Conservation (phyloP, 495 filamentous ascomycete species). For the Pyrenopolyporus hunteri region DNA sequence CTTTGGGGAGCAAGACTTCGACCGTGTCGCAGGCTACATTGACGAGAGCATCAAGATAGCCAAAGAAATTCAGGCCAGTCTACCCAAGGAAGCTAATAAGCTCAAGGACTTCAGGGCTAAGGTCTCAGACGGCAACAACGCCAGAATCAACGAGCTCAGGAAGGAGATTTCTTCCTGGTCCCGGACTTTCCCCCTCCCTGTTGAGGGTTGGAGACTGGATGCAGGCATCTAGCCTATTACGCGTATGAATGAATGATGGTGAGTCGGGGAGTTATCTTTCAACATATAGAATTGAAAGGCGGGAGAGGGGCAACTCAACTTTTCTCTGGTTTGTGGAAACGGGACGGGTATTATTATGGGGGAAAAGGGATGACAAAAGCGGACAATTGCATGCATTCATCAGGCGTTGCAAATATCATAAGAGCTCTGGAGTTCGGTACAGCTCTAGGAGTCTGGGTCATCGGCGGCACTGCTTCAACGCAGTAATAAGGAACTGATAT, state of each 20-base stretch:
- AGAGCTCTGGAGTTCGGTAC: conserved; percentile 39
- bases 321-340: conserved; percentile 40
- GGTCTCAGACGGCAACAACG: conserved; percentile 76
- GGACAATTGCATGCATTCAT: conserved; percentile 46
- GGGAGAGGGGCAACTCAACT: conserved; percentile 44
- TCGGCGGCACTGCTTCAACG: conserved; percentile 39
- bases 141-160: conserved; percentile 79
- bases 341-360: conserved; percentile 24
- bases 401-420: conserved; percentile 46
- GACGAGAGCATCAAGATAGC: conserved; percentile 80
- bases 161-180: conserved; percentile 92
- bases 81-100: conserved; percentile 98
- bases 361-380: conserved; percentile 38
- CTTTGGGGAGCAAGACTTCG: conserved; percentile 92
- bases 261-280: conserved; percentile 35
- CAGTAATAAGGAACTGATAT: conserved; percentile 36
- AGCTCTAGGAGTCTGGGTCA: conserved; percentile 33
- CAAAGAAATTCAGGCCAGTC: conserved; percentile 78
- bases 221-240: conserved; percentile 51
- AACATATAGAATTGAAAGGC: conserved; percentile 40
- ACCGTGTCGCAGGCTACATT: conserved; percentile 87
- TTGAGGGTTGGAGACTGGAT: conserved; percentile 66
- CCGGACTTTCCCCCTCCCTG: conserved; percentile 88
- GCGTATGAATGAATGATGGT: conserved; percentile 19
- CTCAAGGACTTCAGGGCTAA: conserved; percentile 98